Evolutionary conservation across 2,329 filamentous ascomycete genomes (phyloP).

Genomic region (Leptographium lundbergii): DNA sequence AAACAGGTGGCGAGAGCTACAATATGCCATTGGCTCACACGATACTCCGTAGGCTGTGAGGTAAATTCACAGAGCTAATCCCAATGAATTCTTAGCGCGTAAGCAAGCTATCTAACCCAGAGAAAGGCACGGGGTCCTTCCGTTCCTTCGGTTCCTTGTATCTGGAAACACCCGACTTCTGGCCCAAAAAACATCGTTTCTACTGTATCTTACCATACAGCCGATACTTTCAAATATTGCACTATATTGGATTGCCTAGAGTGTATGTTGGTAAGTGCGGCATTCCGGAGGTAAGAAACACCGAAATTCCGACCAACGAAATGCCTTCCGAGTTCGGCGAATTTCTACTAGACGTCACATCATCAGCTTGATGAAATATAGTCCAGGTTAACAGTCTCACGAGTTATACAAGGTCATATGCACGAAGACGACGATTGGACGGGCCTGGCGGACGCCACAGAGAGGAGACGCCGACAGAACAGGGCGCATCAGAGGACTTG

Average conservation of each 20-base stretch:
- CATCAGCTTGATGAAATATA: too few species aligned
- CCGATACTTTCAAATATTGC: too few species aligned
- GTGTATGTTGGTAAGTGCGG: too few species aligned
- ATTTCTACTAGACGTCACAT: too few species aligned
- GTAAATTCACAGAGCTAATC: not conserved
- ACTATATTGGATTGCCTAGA: too few species aligned
- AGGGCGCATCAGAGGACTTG: too few species aligned
- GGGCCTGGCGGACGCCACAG: conserved; percentile 3
- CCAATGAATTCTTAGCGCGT: not conserved
- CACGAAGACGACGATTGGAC: not conserved
- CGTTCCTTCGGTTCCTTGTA: not conserved
- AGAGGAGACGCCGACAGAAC: too few species aligned
- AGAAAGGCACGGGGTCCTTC: not conserved
- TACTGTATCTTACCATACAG: too few species aligned
- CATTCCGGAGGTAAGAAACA: not conserved
- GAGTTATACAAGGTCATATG: not conserved
- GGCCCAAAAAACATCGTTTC: not conserved
- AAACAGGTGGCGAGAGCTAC: not conserved
- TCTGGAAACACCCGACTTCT: not conserved
- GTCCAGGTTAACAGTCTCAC: too few species aligned
- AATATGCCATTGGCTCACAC: not conserved
- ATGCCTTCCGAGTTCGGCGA: too few species aligned
- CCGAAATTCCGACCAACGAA: not conserved
- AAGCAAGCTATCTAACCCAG: not conserved
- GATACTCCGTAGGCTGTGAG: too few species aligned